Percentiles rank a stretch among this genome's conserved stretches.
phyloP scores from a whole-genome alignment of 352 stramenopile species.

The Phytophthora chlamydospora region DNA sequence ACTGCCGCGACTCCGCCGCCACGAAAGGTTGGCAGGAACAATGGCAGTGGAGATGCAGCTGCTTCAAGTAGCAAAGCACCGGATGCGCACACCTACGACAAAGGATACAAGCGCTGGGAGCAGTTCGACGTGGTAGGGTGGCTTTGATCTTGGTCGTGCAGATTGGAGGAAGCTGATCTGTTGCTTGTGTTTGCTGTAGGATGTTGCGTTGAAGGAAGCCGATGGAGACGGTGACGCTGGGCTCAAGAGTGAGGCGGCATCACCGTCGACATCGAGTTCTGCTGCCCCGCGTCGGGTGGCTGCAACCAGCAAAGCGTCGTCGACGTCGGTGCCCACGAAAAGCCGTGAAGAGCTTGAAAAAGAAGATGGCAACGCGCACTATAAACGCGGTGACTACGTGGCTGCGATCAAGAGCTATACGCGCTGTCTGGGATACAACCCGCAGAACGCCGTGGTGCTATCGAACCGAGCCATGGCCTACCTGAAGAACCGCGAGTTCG shows the following conservation, averaged over 20 bases:
- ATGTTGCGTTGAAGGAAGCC: conserved; percentile 53
- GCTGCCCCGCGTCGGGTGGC: conserved; percentile 6
- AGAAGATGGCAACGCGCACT: conserved; percentile 93
- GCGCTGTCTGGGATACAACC: conserved; percentile 74
- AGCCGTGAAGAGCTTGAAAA: conserved; percentile 76
- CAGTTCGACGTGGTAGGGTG: conserved; percentile 84
- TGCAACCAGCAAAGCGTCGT: conserved; percentile 9
- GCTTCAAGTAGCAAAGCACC: conserved; percentile 29
- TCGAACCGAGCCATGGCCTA: conserved; percentile 93
- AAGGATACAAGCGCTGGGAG: conserved; percentile 91
- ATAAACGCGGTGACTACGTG: conserved; percentile 85
- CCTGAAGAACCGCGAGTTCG: conserved; percentile 88
- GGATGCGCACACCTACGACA: conserved; percentile 87
- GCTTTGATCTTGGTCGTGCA: background rate
- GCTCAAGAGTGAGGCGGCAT: background rate
- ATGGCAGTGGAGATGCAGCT: background rate
- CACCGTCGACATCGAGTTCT: background rate
- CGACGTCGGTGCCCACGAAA: conserved; percentile 10
- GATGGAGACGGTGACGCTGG: conserved; percentile 23
- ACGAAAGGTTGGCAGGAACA: conserved; percentile 16
- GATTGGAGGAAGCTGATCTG: background rate
- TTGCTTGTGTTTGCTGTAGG: conserved; percentile 29
- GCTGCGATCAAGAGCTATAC: conserved; percentile 92
- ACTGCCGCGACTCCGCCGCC: conserved; percentile 23
- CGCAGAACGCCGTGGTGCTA: conserved; percentile 74